phyloP scores from a whole-genome alignment of 495 filamentous ascomycete species.

The Aspergillus nidulans region DNA sequence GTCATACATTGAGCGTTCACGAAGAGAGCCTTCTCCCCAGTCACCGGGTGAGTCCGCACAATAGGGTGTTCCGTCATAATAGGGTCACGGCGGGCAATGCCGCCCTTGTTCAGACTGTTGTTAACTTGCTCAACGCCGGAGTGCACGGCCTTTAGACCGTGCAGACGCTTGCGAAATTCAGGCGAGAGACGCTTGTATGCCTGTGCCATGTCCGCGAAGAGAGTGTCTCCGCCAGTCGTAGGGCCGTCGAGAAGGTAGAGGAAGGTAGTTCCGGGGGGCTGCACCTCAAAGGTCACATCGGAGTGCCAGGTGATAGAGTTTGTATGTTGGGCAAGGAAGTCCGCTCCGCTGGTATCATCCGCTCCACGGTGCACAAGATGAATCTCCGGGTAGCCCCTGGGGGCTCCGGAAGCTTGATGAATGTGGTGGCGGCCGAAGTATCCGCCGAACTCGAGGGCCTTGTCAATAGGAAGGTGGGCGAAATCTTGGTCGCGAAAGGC shows the following conservation, averaged over 20 bases:
- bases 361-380: constrained; percentile 59
- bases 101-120: constrained; percentile 43
- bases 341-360: constrained; percentile 43
- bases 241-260: constrained; percentile 59
- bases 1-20: constrained; percentile 81
- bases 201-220: constrained; percentile 54
- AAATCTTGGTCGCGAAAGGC: constrained; percentile 61
- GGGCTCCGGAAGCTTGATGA: constrained; percentile 57
- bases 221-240: constrained; percentile 58
- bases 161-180: constrained; percentile 52
- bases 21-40: constrained; percentile 75
- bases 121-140: constrained; percentile 53
- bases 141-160: constrained; percentile 57
- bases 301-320: constrained; percentile 63
- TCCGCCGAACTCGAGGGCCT: constrained; percentile 50
- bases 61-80: constrained; percentile 54
- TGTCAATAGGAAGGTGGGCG: constrained; percentile 52
- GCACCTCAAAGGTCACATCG: constrained; percentile 60
- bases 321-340: constrained; percentile 50
- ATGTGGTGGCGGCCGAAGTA: constrained; percentile 63
- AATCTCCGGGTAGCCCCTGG: constrained; percentile 55
- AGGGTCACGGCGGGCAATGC: constrained; percentile 51
- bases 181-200: constrained; percentile 56
- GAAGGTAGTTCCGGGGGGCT: constrained; percentile 64
- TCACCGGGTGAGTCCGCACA: constrained; percentile 56